A percentile compares a stretch with the other conserved stretches of the same genome.
Evolutionary conservation across 2,329 filamentous ascomycete species (phyloP).

Genomic region (Alternaria ventricosa): DNA sequence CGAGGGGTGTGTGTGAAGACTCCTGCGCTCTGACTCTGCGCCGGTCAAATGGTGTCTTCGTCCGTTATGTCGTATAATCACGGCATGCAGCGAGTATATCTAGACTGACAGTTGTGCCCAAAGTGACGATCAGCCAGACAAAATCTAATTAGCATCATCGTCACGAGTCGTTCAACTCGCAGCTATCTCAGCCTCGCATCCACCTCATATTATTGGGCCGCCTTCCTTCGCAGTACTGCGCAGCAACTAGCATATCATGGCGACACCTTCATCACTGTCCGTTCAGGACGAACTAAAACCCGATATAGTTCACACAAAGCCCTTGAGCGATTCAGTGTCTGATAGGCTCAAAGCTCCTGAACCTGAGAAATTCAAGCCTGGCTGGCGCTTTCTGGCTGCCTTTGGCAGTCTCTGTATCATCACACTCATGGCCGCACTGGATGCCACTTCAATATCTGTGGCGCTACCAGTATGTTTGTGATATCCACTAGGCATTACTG

Average conservation of each 20-base stretch:
- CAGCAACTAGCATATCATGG: conserved; percentile 4
- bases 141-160: not conserved
- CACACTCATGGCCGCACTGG: conserved; percentile 67
- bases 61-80: not conserved
- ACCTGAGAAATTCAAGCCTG: conserved; percentile 36
- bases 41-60: not conserved
- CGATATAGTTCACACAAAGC: conserved; percentile 5
- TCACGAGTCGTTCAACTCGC: not conserved
- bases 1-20: not conserved
- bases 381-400: conserved; percentile 35
- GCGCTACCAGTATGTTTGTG: conserved; percentile 55
- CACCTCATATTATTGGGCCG: not conserved
- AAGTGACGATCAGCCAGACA: not conserved
- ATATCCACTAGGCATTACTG: not conserved
- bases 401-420: conserved; percentile 61
- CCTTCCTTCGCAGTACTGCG: not conserved
- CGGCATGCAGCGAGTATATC: not conserved
- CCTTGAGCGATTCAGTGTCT: conserved; percentile 13
- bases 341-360: conserved; percentile 12
- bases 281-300: conserved; percentile 15
- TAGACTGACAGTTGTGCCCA: not conserved
- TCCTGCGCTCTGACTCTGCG: not conserved
- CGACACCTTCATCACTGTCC: conserved; percentile 17
- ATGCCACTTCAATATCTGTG: conserved; percentile 70
- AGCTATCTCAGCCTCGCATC: not conserved